phyloP scores from a whole-genome alignment of 208 protist species.

The Trypanosoma congolense region DNA sequence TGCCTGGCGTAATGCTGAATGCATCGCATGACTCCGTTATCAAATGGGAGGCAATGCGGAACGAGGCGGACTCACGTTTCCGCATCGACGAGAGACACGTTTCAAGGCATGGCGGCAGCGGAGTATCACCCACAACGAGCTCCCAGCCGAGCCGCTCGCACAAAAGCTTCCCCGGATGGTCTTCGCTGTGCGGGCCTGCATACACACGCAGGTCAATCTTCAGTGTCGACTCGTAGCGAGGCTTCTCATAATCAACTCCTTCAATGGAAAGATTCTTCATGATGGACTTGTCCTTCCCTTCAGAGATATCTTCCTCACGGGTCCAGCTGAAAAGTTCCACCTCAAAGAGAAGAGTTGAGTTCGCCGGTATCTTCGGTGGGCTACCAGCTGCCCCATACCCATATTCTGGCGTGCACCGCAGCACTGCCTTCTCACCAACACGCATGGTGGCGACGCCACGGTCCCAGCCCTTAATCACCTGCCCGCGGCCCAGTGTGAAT shows the following conservation, averaged over 20 bases:
- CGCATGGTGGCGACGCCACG: conserved; percentile 87
- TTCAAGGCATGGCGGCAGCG: conserved; percentile 68
- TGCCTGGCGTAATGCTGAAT: conserved; percentile 43
- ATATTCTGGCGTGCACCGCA: conserved; percentile 72
- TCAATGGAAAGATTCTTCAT: conserved; percentile 73
- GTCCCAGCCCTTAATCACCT: conserved; percentile 93
- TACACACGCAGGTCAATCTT: conserved; percentile 64
- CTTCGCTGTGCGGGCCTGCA: conserved; percentile 24
- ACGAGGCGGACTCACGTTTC: conserved; percentile 60
- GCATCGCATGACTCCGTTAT: conserved; percentile 31
- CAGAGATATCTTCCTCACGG: conserved; percentile 67
- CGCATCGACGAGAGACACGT: conserved; percentile 67
- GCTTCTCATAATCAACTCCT: conserved; percentile 75
- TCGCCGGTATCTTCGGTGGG: conserved; percentile 81
- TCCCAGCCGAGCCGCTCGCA: conserved; percentile 43
- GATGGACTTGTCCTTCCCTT: conserved; percentile 63
- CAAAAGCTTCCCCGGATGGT: conserved; percentile 28
- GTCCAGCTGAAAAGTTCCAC: conserved; percentile 87
- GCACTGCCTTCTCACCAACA: conserved; percentile 76
- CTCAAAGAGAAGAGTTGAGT: conserved; percentile 89
- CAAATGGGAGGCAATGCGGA: conserved; percentile 43
- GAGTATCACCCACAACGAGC: conserved; percentile 52
- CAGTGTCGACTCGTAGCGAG: conserved; percentile 66
- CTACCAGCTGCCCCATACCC: conserved; percentile 76
- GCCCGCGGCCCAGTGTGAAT: conserved; percentile 79